Base-by-base conservation (phyloP, 148 eudicot species). In the Nepenthes mirabilis region DNA sequence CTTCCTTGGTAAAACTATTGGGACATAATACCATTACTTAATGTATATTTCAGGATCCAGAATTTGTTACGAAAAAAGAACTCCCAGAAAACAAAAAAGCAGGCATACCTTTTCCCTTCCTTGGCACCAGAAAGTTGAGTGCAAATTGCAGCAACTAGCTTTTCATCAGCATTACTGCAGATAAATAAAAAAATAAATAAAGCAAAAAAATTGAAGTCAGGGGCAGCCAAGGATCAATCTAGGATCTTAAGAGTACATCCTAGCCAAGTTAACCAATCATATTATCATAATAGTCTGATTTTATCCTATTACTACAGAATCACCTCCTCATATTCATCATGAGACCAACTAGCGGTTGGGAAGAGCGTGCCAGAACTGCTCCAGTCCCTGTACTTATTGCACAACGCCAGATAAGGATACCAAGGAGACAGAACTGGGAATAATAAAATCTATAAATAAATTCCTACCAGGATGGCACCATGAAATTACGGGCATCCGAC, bases 281-380 rank as follows among this genome's bases (percentile, higher is more conserved):
- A 1, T 52, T 52, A 14, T 52, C 14, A 52, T 2, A 6, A 52
- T 11, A 5, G 14, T 11, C 10, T 1, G 58, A 6, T 33, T 5
- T 5, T 11, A 49, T 49, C 10, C 6, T 12, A 49, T 53, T 53
- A 23, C 8, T 52, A 52, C 1, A 52, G 7, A 36, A 60, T 62
- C 72, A 93, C 99, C 97, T 94, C 73, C 99, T 81, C 97, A 86
- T 86, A 78, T 86, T 94, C 99, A 93, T 93, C 99, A 94, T 89
- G 40, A 94, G 82, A 59, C 99, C 99, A 72, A 94, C 99, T 65
- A 94, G 70, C 63, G 99, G 99, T 72, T 94, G 99, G 37, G 99
- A 94, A 61, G 99, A 94, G 61, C 99, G 84, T 49, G 99, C 99
- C 59, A 94, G 84, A 65, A 94, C 99, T 62, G 99, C 99, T 57